Percentiles rank a stretch among this genome's conserved stretches.
phyloP scores from a whole-genome alignment of 2,329 filamentous ascomycete genomes.

The Waltergamsia citrina region DNA sequence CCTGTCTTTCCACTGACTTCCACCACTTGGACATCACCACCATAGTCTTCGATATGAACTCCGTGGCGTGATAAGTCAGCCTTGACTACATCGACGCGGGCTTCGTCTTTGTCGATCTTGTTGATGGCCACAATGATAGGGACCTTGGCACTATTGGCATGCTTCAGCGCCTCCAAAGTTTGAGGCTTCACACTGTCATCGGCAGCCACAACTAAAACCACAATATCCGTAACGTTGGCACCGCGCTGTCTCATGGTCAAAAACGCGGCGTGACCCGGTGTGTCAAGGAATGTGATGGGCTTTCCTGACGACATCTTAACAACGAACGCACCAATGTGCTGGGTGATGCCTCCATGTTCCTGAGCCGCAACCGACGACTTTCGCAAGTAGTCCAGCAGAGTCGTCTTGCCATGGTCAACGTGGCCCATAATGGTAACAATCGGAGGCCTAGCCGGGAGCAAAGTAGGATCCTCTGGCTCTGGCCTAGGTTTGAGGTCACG shows the following conservation, averaged over 20 bases:
- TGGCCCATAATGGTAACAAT: slow-evolving; percentile 99
- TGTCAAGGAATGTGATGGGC: slow-evolving; percentile 92
- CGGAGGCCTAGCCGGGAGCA: slow-evolving; percentile 68
- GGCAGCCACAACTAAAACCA: slow-evolving; percentile 89
- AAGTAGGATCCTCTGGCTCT: slow-evolving; percentile 54
- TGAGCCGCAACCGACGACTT: slow-evolving; percentile 86
- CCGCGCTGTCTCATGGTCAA: slow-evolving; percentile 92
- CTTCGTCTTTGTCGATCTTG: slow-evolving; percentile 86
- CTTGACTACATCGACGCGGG: slow-evolving; percentile 76
- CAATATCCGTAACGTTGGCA: slow-evolving; percentile 93
- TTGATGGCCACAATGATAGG: slow-evolving; percentile 97
- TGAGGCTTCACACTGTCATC: slow-evolving; percentile 98
- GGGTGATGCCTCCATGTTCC: slow-evolving; percentile 94
- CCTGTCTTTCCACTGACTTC: slow-evolving; percentile 91
- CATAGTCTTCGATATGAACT: slow-evolving; percentile 88
- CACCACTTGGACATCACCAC: slow-evolving; percentile 88
- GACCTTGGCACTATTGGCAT: slow-evolving; percentile 77
- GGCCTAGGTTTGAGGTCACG: slow-evolving; percentile 67
- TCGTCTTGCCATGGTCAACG: slow-evolving; percentile 97
- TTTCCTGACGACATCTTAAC: slow-evolving; percentile 81
- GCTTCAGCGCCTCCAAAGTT: slow-evolving; percentile 91
- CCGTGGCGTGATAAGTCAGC: slow-evolving; percentile 74
- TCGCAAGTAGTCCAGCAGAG: slow-evolving; percentile 83
- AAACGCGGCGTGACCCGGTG: slow-evolving; percentile 92
- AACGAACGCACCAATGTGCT: slow-evolving; percentile 96